phyloP scores from a whole-genome alignment of 2,329 filamentous ascomycete genomes.

The Fusarium sterilihyphosum region DNA sequence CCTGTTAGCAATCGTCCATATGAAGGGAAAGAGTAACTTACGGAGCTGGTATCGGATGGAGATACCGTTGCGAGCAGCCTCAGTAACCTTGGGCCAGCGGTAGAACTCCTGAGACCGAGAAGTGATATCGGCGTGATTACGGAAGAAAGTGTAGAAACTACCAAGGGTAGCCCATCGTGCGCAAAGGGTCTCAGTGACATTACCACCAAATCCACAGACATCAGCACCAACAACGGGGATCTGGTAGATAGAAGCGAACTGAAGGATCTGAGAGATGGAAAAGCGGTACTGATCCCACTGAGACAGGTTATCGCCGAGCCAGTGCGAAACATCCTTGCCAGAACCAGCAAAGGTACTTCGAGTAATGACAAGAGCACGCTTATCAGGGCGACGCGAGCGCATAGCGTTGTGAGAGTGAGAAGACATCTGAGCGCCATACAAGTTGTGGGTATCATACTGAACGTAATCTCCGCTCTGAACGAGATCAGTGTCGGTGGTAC shows the following conservation, averaged over 20 bases:
- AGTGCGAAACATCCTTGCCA: conserved; percentile 70
- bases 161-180: conserved; percentile 71
- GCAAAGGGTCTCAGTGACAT: conserved; percentile 51
- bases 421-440: conserved; percentile 83
- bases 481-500: conserved; percentile 39
- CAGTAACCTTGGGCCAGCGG: conserved; percentile 68
- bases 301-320: conserved; percentile 60
- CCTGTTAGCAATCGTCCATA: background rate
- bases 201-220: conserved; percentile 78
- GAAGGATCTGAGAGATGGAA: conserved; percentile 67
- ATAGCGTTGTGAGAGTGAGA: conserved; percentile 71
- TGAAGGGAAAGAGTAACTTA: background rate
- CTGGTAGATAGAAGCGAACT: conserved; percentile 73
- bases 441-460: conserved; percentile 73
- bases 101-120: conserved; percentile 70
- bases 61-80: conserved; percentile 73
- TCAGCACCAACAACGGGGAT: conserved; percentile 77
- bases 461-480: conserved; percentile 32
- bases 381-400: conserved; percentile 68
- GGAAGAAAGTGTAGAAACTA: conserved; percentile 75
- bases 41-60: conserved; percentile 72
- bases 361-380: conserved; percentile 77
- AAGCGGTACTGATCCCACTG: conserved; percentile 67
- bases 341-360: conserved; percentile 80
- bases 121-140: conserved; percentile 67